These are phyloP conservation scores for Camelina hispida DNA, from an alignment of 345 rosid genomes.

Conservation along the genomic window DNA sequence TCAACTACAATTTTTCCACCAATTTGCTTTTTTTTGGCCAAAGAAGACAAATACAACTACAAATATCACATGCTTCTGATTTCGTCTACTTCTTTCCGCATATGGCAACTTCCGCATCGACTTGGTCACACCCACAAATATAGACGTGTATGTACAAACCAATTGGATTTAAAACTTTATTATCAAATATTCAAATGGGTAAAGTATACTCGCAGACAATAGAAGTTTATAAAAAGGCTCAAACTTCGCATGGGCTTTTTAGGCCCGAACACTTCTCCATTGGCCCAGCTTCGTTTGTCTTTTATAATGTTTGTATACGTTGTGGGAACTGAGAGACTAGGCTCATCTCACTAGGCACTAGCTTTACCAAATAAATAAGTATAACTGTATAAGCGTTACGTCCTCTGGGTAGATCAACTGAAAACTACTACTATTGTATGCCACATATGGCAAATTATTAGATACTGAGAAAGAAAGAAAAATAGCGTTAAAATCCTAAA, in stretches of 20 bases:
- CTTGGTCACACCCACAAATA: slow-evolving; percentile 17
- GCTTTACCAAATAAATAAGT: background rate
- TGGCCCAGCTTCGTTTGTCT: background rate
- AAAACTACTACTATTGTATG: background rate
- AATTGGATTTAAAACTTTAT: background rate
- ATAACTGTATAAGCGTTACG: background rate
- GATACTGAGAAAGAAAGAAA: background rate
- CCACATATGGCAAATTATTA: background rate
- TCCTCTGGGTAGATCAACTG: background rate
- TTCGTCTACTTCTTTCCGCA: slow-evolving; percentile 1
- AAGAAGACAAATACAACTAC: slow-evolving; percentile 18
- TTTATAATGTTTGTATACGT: background rate
- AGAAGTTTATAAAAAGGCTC: background rate
- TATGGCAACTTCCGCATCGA: slow-evolving; percentile 12
- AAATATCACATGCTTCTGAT: slow-evolving; percentile 31
- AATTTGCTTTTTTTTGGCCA: background rate
- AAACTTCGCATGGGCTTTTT: slow-evolving; percentile 1
- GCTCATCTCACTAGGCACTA: background rate
- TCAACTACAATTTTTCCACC: slow-evolving; percentile 27
- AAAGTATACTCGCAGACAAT: background rate
- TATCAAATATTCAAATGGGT: background rate
- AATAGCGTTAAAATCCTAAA: background rate
- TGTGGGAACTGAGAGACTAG: background rate
- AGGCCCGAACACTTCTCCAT: background rate
- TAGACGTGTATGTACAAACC: background rate